phyloP scores from a whole-genome alignment of 371 early-diverging fungal genomes.

The Amoeboaphelidium protococcarum region DNA sequence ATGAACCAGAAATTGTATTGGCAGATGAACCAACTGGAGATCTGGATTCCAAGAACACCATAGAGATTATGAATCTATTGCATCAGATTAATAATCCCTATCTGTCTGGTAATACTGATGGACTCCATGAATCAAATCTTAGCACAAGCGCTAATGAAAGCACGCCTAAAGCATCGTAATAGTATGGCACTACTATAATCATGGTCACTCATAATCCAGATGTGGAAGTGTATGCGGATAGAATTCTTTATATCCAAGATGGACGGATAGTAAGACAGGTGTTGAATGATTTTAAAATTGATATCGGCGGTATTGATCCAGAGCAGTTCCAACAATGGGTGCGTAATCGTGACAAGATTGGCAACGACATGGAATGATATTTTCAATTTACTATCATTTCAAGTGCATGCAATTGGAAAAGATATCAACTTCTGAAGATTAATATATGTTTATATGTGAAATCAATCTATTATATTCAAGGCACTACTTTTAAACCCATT shows the following conservation, averaged over 20 bases:
- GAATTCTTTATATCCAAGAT: slow-evolving; percentile 10
- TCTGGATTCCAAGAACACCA: slow-evolving; percentile 3
- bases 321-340: too few relatives aligned
- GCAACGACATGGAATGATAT: too few relatives aligned
- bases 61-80: slow-evolving; percentile 10
- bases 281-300: slow-evolving; percentile 4
- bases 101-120: too few relatives aligned
- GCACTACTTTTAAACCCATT: slow-evolving; percentile 63
- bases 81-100: slow-evolving; percentile 9
- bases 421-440: too few relatives aligned
- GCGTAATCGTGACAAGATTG: too few relatives aligned
- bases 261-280: slow-evolving; percentile 8
- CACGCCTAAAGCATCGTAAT: too few relatives aligned
- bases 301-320: too few relatives aligned
- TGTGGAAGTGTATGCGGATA: slow-evolving; percentile 12
- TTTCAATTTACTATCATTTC: too few relatives aligned
- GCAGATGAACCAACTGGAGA: slow-evolving; percentile 18
- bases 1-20: slow-evolving; percentile 11
- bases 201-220: slow-evolving; percentile 15
- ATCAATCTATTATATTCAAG: slow-evolving; percentile 8
- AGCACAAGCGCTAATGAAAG: too few relatives aligned
- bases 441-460: too few relatives aligned
- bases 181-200: slow-evolving; percentile 7
- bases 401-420: too few relatives aligned
- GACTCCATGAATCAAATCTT: too few relatives aligned